Evolutionary conservation across 495 filamentous ascomycete species (phyloP), one percentile per base, ranked within the genome.

Genomic region (Aspergillus wentii): DNA sequence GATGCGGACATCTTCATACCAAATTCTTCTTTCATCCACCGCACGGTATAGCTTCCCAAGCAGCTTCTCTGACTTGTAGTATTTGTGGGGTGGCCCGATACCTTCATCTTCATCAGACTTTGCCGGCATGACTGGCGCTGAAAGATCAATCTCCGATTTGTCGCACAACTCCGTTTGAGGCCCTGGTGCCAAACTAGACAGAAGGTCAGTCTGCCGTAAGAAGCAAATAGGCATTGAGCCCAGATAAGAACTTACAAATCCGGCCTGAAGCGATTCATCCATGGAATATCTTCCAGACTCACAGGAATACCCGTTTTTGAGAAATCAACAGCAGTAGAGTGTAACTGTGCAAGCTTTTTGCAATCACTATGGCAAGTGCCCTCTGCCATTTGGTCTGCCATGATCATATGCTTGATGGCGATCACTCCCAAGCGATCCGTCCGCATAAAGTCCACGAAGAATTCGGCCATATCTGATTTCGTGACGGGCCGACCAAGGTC

Each of bases 371-470:
- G 56, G 1, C 62, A 54, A 0, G 82, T 79, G 0, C 88, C 87
- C 0, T 37, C 15, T 0, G 30, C n/a, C 18, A 57, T 53, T 41
- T 76, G 68, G 54, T 90, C 87, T 0, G 85, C 84, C 8, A 86
- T 46, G 7, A 83, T 72, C 50, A 79, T 72, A 44, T 94, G 87
- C 9, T 70, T 61, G 0, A 50, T 79, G 13, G 80, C 79, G 20
- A 94, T 86, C 16, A 81, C 58, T 0, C 85, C 85, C 1, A 92
- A 59, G 33, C 78, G 68, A 48, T 94, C 84, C 1, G 77, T 80
- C 32, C 79, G 68, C 82, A 92, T 91, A 47, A 91, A 94, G 11
- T 76, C 62, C 13, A 91, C 62, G 41, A 94, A 89, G 57, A 91
- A 91, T 5, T 82, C 57, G 0, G 76, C 78, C 62, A 92, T 88